Conservation (phyloP, 2,329 filamentous ascomycete species). For the Emmonsiellopsis sp. region DNA sequence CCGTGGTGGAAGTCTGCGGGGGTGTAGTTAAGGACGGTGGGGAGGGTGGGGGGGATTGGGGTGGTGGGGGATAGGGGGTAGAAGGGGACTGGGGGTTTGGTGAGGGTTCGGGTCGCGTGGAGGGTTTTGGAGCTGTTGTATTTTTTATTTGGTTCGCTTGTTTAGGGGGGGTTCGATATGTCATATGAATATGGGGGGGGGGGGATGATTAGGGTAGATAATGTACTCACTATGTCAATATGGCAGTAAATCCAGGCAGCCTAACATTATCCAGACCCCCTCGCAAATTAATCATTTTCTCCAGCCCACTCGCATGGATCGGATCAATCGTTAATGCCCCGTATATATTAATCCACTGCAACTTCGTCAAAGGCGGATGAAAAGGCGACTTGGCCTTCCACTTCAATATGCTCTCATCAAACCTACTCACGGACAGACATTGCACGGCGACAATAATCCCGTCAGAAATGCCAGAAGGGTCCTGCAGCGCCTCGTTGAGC, state of each 20-base stretch:
- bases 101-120: background rate
- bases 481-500: conserved; percentile 6
- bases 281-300: conserved; percentile 19
- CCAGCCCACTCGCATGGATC: conserved; percentile 8
- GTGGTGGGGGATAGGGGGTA: background rate
- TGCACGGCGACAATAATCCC: conserved; percentile 4
- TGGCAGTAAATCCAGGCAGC: conserved; percentile 23
- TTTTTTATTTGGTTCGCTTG: background rate
- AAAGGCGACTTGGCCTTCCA: conserved; percentile 5
- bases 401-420: background rate
- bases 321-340: conserved; percentile 8
- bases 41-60: conserved; percentile 2
- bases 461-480: conserved; percentile 6
- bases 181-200: background rate
- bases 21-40: conserved; percentile 15
- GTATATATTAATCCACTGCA: conserved; percentile 14
- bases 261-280: conserved; percentile 26
- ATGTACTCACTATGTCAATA: conserved; percentile 22
- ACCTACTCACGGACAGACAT: background rate
- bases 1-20: conserved; percentile 17
- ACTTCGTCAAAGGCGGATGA: conserved; percentile 8
- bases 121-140: background rate
- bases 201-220: background rate
- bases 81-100: background rate
- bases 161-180: background rate